These are phyloP conservation scores for Lactarius quietus DNA, from an alignment of 768 basidiomycete genomes.

Conservation along the genomic window DNA sequence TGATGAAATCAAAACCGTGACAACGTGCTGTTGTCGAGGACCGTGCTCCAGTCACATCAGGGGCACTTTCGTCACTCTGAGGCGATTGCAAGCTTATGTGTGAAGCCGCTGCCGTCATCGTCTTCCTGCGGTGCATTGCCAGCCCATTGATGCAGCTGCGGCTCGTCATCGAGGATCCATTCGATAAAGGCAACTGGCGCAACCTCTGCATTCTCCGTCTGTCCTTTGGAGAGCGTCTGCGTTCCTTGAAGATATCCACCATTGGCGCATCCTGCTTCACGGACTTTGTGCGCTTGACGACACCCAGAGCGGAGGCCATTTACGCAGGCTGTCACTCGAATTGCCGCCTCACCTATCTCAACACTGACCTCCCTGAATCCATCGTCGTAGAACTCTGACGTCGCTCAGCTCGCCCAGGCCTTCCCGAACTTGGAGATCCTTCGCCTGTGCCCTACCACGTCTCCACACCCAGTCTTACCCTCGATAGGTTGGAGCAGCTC, in stretches of 20 bases:
- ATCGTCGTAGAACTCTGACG: constrained; percentile 60
- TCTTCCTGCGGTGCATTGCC: constrained; percentile 66
- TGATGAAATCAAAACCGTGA: constrained; percentile 48
- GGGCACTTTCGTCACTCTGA: constrained; percentile 55
- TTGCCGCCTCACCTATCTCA: constrained; percentile 54
- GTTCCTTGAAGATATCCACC: constrained; percentile 58
- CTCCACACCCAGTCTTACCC: constrained; percentile 49
- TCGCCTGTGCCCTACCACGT: constrained; percentile 61
- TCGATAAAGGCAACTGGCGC: constrained; percentile 70
- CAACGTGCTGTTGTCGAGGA: constrained; percentile 46
- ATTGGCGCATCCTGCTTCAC: constrained; percentile 73
- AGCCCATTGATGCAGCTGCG: constrained; percentile 64
- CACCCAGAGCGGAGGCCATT: constrained; percentile 58
- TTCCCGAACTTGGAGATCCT: constrained; percentile 70
- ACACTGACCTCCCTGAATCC: constrained; percentile 77
- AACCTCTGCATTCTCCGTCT: constrained; percentile 63
- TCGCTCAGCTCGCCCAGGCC: constrained; percentile 53
- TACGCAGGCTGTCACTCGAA: constrained; percentile 58
- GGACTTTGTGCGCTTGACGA: constrained; percentile 77
- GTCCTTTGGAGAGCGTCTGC: constrained; percentile 55
- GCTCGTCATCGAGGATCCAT: constrained; percentile 76
- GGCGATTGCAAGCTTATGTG: constrained; percentile 65
- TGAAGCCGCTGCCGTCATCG: constrained; percentile 62
- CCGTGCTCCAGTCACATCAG: constrained; percentile 43
- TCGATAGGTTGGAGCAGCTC: constrained; percentile 61